Evolutionary conservation across 1,284 basidiomycete genomes (phyloP), one percentile per base, ranked within the genome.

Genomic region (Cryptococcus sp.): DNA sequence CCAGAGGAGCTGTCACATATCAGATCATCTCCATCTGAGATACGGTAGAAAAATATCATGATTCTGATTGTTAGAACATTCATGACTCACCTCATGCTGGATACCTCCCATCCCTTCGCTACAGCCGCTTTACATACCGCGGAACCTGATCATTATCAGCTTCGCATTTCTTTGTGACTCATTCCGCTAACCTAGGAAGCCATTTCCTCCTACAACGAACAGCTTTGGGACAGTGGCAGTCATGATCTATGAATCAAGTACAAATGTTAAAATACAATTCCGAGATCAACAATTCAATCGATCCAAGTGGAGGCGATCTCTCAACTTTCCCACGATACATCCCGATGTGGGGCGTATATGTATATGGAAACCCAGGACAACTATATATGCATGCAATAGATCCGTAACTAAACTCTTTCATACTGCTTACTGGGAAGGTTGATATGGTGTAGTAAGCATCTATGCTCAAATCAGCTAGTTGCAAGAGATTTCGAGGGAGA

Each of bases 111-210:
- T 1, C 94, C 93, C 55, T 84, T 84, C 30, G 85, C 81, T 15
- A 97, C 79, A 7, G 92, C 94, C 14, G 86, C 83, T 72, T 85
- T 88, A 79, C 92, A 96, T 41, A 98, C 84, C 5, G 93, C 87
- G 31, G 94, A 96, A 55, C 95, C 94, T 95, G 61, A 30, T 36
- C 10, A 48, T 50, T 34, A 14, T n/a, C n/a, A n/a, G n/a, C n/a
- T n/a, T n/a, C n/a, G n/a, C n/a, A n/a, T n/a, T n/a, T n/a, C n/a
- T n/a, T n/a, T n/a, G n/a, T n/a, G n/a, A n/a, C n/a, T n/a, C n/a
- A n/a, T n/a, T n/a, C n/a, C n/a, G n/a, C n/a, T n/a, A n/a, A n/a
- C 91, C 93, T 62, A 97, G 84, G 79, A 95, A 97, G 11, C 94
- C 93, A 75, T 96, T 96, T 35, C 93, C 93, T 15, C 94, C 94